Evolutionary conservation across 441 rosid species (phyloP), one percentile per base, ranked within the genome.

Genomic region (Populus trichocarpa): DNA sequence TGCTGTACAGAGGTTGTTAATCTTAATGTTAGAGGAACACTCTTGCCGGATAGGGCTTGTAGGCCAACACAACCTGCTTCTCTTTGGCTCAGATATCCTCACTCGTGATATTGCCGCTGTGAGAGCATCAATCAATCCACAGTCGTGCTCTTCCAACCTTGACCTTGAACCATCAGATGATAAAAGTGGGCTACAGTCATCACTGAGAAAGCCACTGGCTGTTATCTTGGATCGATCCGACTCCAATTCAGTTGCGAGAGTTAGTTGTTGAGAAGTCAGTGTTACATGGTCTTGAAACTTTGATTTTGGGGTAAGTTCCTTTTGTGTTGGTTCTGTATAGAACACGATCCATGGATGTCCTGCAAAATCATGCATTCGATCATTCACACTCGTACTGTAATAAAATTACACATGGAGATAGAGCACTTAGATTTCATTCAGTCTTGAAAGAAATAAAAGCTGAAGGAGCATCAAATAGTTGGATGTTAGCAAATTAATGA

Each of bases 291-390:
- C 28, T 73, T 32, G 50, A 26, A 67, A 23, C 70, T 72, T 78
- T 1, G 76, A 6, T 72, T 33, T 67, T 12, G 26, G 16, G 40
- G 67, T 14, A 28, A 64, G 69, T 67, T 18, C 32, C 67, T 67
- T 66, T 22, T 46, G 26, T 16, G 72, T 67, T 18, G 59, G 73
- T 57, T 78, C 76, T 40, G 80, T 78, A 18, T 78, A 72, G 57
- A 78, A 72, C 68, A 72, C 57, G 25, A 78, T 53, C 80, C 76
- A 78, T 16, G 80, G 80, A 73, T 78, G 80, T 72, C 76, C 80
- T 78, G 72, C 66, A 78, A 72, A 26, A 67, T 32, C 25, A 33
- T 66, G 25, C 8, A 50, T 25, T 25, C 1, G 1, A 64, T 61
- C 35, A 35, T 28, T 14, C 57, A 71, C 42, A 22, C 67, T 50